A percentile compares a stretch with the other conserved stretches of the same genome.
Evolutionary conservation across 139 green algal species (phyloP).

Genomic region (Trebouxia sp.): DNA sequence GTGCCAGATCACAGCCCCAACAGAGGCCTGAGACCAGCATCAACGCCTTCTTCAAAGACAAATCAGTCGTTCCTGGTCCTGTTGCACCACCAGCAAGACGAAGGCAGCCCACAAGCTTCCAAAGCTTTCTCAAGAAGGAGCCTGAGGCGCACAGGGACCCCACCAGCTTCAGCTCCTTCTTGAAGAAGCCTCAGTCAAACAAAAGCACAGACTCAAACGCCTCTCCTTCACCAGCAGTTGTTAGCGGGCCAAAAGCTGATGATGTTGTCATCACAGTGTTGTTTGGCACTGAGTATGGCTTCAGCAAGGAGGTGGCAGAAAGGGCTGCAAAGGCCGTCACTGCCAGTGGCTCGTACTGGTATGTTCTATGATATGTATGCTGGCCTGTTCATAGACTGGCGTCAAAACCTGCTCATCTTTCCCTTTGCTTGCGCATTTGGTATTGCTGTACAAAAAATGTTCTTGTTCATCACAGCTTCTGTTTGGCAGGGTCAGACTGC

Average conservation of each 20-base stretch:
- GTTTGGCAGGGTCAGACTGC: slow-evolving; percentile 60
- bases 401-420: too few species aligned
- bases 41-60: slow-evolving; percentile 13
- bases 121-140: slow-evolving; percentile 17
- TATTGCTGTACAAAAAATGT: too few species aligned
- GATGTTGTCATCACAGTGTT: slow-evolving; percentile 61
- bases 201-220: not conserved
- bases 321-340: not conserved
- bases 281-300: slow-evolving; percentile 90
- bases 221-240: not conserved
- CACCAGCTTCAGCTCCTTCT: slow-evolving; percentile 1
- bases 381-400: not conserved
- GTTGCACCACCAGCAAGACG: not conserved
- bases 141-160: slow-evolving; percentile 9
- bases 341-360: not conserved
- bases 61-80: not conserved
- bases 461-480: too few species aligned
- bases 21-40: not conserved
- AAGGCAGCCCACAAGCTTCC: slow-evolving; percentile 4
- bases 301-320: slow-evolving; percentile 86
- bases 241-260: not conserved
- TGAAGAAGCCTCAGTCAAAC: not conserved
- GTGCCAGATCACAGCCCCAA: not conserved
- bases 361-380: not conserved
- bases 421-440: too few species aligned